Evolutionary conservation across 805 yeast genomes (phyloP).

Genomic region (Metschnikowia amazonensis): DNA sequence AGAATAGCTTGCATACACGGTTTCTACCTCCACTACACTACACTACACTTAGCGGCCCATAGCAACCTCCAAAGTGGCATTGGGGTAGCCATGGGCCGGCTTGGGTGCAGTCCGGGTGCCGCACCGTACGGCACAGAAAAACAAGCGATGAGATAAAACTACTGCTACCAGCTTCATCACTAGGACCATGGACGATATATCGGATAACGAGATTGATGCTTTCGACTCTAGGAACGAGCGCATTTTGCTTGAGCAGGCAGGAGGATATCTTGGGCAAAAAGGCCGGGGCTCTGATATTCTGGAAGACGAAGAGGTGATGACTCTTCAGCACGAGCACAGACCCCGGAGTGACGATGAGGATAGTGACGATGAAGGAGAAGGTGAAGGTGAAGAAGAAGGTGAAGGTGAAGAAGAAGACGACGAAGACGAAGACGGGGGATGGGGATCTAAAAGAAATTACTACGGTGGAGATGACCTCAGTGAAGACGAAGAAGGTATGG

Average conservation of each 20-base stretch:
- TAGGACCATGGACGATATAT: slow-evolving; percentile 10
- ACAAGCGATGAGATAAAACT: slow-evolving; percentile 4
- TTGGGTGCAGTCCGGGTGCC: neutral
- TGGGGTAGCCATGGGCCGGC: neutral
- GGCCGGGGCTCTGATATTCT: slow-evolving; percentile 32
- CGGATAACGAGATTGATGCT: slow-evolving; percentile 57
- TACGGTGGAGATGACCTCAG: slow-evolving; percentile 59
- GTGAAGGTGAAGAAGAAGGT: slow-evolving; percentile 43
- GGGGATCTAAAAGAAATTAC: slow-evolving; percentile 47
- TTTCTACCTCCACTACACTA: too few relatives aligned
- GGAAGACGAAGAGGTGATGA: slow-evolving; percentile 55
- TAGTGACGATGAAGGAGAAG: slow-evolving; percentile 37
- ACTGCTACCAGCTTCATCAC: neutral
- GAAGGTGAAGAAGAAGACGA: slow-evolving; percentile 50
- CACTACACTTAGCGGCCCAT: too few relatives aligned
- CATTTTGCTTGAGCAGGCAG: slow-evolving; percentile 54
- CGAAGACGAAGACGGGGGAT: slow-evolving; percentile 37
- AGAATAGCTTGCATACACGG: too few relatives aligned
- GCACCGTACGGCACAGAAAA: slow-evolving; percentile 5
- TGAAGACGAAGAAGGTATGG: slow-evolving; percentile 79
- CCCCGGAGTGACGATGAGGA: slow-evolving; percentile 21
- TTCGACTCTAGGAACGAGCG: slow-evolving; percentile 60
- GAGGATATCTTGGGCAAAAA: slow-evolving; percentile 29
- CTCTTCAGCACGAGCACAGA: slow-evolving; percentile 22
- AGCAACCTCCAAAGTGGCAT: neutral